phyloP scores from a whole-genome alignment of 2,329 filamentous ascomycete genomes.

The Pseudogymnoascus sp. region DNA sequence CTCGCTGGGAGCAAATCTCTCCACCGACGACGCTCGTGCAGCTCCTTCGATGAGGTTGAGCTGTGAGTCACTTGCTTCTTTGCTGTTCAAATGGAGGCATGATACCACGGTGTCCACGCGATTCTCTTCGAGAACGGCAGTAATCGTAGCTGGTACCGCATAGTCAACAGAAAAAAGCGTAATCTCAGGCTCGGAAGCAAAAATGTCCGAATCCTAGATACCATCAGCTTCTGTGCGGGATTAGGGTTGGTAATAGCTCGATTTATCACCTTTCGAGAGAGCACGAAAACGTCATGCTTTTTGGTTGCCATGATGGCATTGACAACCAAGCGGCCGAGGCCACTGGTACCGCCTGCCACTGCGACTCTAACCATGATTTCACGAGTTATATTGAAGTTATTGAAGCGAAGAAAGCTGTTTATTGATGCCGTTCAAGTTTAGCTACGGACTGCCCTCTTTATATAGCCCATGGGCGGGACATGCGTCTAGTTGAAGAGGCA shows the following conservation, averaged over 20 bases:
- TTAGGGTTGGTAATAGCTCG: too few species aligned
- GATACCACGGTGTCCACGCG: slow-evolving; percentile 30
- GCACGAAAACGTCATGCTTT: slow-evolving; percentile 24
- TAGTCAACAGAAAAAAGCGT: slow-evolving; percentile 13
- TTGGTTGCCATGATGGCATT: slow-evolving; percentile 23
- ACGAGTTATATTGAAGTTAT: neutral
- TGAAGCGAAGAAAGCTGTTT: neutral
- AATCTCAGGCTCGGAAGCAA: slow-evolving; percentile 9
- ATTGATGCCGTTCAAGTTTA: neutral
- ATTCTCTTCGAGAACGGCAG: slow-evolving; percentile 12
- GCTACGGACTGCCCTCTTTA: neutral
- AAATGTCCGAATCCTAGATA: neutral
- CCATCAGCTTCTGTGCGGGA: neutral
- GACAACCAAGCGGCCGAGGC: slow-evolving; percentile 23
- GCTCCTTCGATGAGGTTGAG: slow-evolving; percentile 30
- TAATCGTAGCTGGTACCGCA: neutral
- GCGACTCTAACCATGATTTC: slow-evolving; percentile 24
- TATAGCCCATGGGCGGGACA: neutral
- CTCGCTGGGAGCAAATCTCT: slow-evolving; percentile 33
- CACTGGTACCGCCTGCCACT: slow-evolving; percentile 25
- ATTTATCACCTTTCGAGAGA: slow-evolving; percentile 24
- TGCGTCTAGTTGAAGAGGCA: neutral
- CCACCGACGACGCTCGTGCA: slow-evolving; percentile 25
- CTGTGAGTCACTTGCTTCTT: slow-evolving; percentile 28
- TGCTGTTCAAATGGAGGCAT: slow-evolving; percentile 27